Base-by-base conservation (phyloP, 192 early-diverging fungal genomes). In the Linnemannia elongata region DNA sequence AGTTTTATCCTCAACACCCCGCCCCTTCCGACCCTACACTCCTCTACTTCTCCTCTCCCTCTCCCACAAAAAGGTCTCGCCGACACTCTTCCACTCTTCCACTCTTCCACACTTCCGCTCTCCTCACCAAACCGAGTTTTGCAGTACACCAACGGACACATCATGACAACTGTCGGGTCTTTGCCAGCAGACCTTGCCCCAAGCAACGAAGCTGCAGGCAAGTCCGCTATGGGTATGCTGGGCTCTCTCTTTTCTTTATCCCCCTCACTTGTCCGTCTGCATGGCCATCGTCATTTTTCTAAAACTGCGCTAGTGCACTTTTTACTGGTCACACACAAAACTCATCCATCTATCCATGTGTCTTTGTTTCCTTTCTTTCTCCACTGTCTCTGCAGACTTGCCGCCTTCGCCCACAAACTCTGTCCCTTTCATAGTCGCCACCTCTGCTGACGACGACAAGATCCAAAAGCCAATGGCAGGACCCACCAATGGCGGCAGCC, bases 401-500 rank as follows among this genome's bases (percentile, higher is more conserved):
- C 76, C 79, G 15, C 79, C 84, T 42, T 87, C 84, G 12, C 79
- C 79, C 35, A 74, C 79, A 20, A 81, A 81, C 52, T 81, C 84
- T 36, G 79, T 87, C 3, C 84, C 84, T 47, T 87, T 77, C 54
- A 81, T 81, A 66, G 77, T 78, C 22, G 63, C 84, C 7, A 79
- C 84, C 24, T 47, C 77, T n/a, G 82, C 69, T 24, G 83, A 85
- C 36, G 74, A 75, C 6, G 83, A 76, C 33, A 80, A 84, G 33
- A n/a, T 38, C 15, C 73, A 79, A 60, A 82, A 78, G 30, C 36
- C 79, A 30, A 54, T 66, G 49, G 69, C 76, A 17, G 76, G 74
- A 13, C 77, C 85, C 35, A 63, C 76, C 41, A 76, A 75, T 41
- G 76, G 75, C 33, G 74, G 75, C 41, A 82, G 77, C 27, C 79